Evolutionary conservation across 257 asterid genomes (phyloP).

Genomic region (Scutellaria galericulata): DNA sequence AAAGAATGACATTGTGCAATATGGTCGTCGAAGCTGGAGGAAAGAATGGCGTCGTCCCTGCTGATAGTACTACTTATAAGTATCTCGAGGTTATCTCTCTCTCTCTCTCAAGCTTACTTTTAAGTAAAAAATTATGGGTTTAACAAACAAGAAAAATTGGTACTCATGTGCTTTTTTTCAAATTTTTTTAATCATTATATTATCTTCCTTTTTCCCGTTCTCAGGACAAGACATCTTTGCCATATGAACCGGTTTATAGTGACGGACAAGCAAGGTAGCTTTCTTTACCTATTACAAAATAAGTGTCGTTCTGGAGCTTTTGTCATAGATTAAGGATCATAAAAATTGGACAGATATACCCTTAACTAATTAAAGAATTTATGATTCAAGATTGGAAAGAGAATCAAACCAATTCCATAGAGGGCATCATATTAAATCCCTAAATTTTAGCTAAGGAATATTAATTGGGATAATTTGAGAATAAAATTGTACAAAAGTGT

Average conservation of each 20-base stretch:
- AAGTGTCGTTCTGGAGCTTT: too few species aligned
- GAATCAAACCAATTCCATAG: too few species aligned
- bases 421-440: too few species aligned
- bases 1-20: conserved; percentile 98
- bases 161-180: neutral
- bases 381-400: too few species aligned
- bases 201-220: conserved; percentile 29
- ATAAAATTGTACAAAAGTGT: too few species aligned
- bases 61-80: conserved; percentile 84
- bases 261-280: conserved; percentile 91
- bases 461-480: too few species aligned
- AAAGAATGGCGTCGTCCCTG: conserved; percentile 92
- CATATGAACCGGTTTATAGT: conserved; percentile 86
- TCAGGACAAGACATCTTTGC: conserved; percentile 88
- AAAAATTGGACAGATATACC: too few species aligned
- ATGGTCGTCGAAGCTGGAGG: conserved; percentile 99
- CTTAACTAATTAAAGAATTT: too few species aligned
- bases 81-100: conserved; percentile 74
- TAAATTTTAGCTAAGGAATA: too few species aligned
- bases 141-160: neutral
- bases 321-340: too few species aligned
- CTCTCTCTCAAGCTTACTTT: neutral
- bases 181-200: conserved; percentile 14
- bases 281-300: neutral
- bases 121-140: neutral